These are phyloP conservation scores for Sisymbrium irio DNA, from an alignment of 345 rosid species.

Conservation along the genomic window DNA sequence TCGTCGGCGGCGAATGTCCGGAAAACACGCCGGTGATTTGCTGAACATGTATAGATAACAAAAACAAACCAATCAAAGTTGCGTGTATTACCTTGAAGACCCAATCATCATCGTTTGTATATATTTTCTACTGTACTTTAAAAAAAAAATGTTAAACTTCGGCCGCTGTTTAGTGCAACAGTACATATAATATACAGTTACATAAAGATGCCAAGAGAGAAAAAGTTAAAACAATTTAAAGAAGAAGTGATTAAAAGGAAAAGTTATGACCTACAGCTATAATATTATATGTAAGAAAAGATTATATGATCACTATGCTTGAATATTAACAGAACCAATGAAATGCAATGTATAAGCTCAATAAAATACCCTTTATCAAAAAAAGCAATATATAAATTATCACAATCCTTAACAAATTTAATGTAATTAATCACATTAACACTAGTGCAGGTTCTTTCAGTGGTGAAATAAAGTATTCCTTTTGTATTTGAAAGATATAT, in stretches of 20 bases:
- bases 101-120: neutral
- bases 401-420: neutral
- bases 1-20: conserved; percentile 21
- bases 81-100: neutral
- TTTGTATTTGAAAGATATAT: too few species aligned
- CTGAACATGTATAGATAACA: neutral
- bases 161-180: neutral
- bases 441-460: neutral
- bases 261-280: neutral
- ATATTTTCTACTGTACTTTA: neutral
- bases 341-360: neutral
- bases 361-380: too few species aligned
- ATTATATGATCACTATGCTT: neutral
- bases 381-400: neutral
- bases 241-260: neutral
- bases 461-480: too few species aligned
- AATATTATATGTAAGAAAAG: neutral
- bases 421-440: neutral
- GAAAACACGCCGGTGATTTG: conserved; percentile 29
- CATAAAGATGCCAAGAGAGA: conserved; percentile 2
- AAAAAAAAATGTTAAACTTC: conserved; percentile 1
- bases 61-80: neutral
- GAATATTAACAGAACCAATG: neutral
- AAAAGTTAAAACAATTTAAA: neutral
- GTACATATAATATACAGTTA: neutral